Evolutionary conservation across 2,329 filamentous ascomycete genomes (phyloP).

Genomic region (Calonectria pauciramosa): DNA sequence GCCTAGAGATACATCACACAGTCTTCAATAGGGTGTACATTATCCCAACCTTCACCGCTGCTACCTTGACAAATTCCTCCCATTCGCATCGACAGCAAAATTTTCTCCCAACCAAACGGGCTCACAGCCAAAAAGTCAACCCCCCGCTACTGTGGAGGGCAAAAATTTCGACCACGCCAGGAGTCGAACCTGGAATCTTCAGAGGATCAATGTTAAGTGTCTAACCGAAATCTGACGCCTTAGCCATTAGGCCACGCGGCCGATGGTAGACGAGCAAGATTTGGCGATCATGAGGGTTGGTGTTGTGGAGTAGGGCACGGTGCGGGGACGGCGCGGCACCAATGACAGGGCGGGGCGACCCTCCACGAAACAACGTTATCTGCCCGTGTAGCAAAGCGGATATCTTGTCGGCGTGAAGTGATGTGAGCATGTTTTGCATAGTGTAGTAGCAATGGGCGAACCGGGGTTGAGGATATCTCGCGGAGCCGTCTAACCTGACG

Average conservation of each 20-base stretch:
- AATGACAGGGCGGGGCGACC: background rate
- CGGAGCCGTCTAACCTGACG: background rate
- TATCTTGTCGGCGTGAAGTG: background rate
- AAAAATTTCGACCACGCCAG: conserved; percentile 23
- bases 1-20: background rate
- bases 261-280: conserved; percentile 5
- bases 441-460: background rate
- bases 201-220: background rate
- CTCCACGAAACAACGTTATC: background rate
- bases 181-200: conserved; percentile 27
- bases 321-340: background rate
- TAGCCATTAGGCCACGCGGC: conserved; percentile 31
- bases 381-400: background rate
- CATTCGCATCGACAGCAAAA: background rate
- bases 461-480: background rate
- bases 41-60: background rate
- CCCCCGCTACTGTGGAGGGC: background rate
- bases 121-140: background rate
- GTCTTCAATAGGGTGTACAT: background rate
- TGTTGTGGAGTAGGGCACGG: background rate
- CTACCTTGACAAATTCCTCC: background rate
- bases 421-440: background rate
- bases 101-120: background rate
- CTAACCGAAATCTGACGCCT: conserved; percentile 27
- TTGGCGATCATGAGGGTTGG: background rate